Base-by-base conservation (phyloP, 2,329 filamentous ascomycete species). In the Ophiostoma piceae region DNA sequence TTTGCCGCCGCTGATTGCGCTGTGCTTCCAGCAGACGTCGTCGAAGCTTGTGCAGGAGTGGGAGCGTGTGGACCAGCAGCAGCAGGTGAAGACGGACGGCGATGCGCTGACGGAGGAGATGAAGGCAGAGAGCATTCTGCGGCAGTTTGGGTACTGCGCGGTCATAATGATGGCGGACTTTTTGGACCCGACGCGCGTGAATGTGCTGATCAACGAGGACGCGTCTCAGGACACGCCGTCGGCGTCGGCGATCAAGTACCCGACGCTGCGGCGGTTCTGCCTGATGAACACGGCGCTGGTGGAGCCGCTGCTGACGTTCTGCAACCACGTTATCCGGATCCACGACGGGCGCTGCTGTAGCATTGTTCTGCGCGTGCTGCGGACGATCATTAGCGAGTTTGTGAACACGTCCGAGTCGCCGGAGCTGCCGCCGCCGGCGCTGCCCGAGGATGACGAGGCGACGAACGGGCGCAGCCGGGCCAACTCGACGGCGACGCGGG, bases 51-150 rank as follows among this genome's bases (percentile, higher is more conserved):
- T 88, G 43, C 84, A 86, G 0, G 94, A 98, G 77, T 99, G 95
- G 95, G 87, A 90, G 72, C 87, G 87, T 73, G 87, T 97, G 71
- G 87, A 89, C 76, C 81, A 85, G 73, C 82, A 87, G 73, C 85
- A 90, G 74, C 82, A 81, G 26, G 81, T 88, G 14, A 85, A 86
- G 60, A 85, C 89, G 1, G 89, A 89, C 3, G 89, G 89, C 26
- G 92, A 94, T 69, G 91, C 92, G 71, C 81, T 99, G 68, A 92
- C 91, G 1, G 93, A 97, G 74, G 95, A 99, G 80, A 99, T 99
- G 95, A 97, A 97, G 79, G 90, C 92, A 7, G 95, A 99, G 78
- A 98, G 94, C 76, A 96, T 99, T 39, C 82, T 99, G 65, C 88
- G 95, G 26, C 93, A 97, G 77, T 85, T 98, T 67, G 97, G 94